A percentile compares a stretch with the other conserved stretches of the same genome.
These are phyloP conservation scores for Fusarium keratoplasticum DNA, from an alignment of 2,329 filamentous ascomycete species.

Conservation along the genomic window DNA sequence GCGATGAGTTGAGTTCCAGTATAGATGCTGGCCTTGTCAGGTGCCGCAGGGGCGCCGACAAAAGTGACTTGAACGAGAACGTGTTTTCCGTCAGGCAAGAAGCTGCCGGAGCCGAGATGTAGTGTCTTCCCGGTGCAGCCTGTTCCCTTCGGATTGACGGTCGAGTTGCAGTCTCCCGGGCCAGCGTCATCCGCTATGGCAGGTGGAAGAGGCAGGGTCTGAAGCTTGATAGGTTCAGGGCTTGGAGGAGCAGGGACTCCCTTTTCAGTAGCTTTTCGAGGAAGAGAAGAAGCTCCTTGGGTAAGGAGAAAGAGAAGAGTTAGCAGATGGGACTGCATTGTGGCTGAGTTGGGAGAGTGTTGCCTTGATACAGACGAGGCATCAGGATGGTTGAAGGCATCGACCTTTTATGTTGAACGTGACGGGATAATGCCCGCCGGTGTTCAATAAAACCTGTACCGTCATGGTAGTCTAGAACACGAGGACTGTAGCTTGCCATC, in stretches of 20 bases:
- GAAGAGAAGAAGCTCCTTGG: background rate
- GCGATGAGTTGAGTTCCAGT: slow-evolving; percentile 43
- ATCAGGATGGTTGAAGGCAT: background rate
- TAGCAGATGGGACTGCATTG: background rate
- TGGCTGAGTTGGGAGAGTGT: background rate
- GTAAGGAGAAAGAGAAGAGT: background rate
- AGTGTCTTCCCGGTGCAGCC: background rate
- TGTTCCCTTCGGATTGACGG: background rate
- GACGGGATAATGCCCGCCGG: background rate
- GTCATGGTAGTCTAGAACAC: background rate
- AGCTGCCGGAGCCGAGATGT: slow-evolving; percentile 32
- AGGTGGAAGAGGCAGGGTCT: background rate
- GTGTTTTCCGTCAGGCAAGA: slow-evolving; percentile 57
- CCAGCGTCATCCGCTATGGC: background rate
- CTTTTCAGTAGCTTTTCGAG: background rate
- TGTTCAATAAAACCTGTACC: background rate
- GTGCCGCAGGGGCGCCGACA: slow-evolving; percentile 54
- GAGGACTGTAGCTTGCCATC: background rate
- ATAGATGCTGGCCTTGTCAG: slow-evolving; percentile 55
- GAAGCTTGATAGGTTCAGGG: background rate
- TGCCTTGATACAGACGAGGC: background rate
- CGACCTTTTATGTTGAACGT: background rate
- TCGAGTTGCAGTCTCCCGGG: background rate
- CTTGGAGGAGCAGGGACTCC: background rate
- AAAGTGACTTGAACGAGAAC: slow-evolving; percentile 55